Base-by-base conservation (phyloP, 306 rosid species). In the Notholithocarpus densiflorus region DNA sequence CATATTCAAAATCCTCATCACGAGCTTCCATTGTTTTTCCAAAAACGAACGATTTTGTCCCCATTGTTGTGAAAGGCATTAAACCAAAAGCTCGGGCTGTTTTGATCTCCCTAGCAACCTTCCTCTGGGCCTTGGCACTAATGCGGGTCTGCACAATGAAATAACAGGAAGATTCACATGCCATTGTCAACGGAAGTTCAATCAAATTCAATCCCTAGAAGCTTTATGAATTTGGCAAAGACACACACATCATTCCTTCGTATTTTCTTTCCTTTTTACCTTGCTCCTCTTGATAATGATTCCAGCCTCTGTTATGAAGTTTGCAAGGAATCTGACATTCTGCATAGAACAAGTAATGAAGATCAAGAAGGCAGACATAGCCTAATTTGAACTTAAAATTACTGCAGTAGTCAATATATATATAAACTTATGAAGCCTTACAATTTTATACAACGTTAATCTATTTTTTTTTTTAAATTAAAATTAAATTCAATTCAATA, bases 41-140 rank as follows among this genome's bases (percentile, higher is more conserved):
- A 76, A 76, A 89, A 55, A 59, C 29, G 79, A 94, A 94, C 24
- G 89, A 13, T 80, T 92, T 92, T 0, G 90, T 92, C 72, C 98
- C 98, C 97, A 92, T 91, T 31, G 97, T 87, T 18, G 97, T 94
- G 84, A 94, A 94, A 77, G 98, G 98, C 90, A 94, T 85, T 72
- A 94, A 78, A 81, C 98, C 97, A 29, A 94, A 88, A 68, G 98
- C 97, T 81, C 98, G 81, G 7, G 98, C 97, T 40, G 93, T 92
- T 87, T 94, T 94, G 73, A 94, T 89, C 90, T 94, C 98, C 80
- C 97, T 88, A 0, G 93, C 98, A n/a, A 94, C 85, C 83, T 87
- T 94, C 85, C 98, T 86, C 83, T 94, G 98, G 64, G 97, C 93
- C 88, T 94, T 92, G 76, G 98, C 98, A 48, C 97, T 94, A 21